A percentile compares a stretch with the other conserved stretches of the same genome.
Evolutionary conservation across 306 rosid species (phyloP).

Genomic region (Lupinus albus): DNA sequence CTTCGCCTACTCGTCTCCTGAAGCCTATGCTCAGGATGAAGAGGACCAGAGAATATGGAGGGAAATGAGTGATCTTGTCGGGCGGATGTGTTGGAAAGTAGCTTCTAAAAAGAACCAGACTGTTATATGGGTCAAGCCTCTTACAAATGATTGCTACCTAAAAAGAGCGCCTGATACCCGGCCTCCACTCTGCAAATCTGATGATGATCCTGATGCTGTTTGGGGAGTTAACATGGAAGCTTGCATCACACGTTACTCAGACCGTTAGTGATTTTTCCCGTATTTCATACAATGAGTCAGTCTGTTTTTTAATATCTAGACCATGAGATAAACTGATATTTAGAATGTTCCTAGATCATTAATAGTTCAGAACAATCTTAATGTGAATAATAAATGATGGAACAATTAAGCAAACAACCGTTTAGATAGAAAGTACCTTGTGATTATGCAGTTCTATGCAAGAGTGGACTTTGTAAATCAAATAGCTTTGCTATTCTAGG

Average conservation of each 20-base stretch:
- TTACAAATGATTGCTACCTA: slow-evolving; percentile 82
- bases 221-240: slow-evolving; percentile 86
- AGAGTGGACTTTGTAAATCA: slow-evolving; percentile 19
- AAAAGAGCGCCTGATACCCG: slow-evolving; percentile 65
- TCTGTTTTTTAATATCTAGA: slow-evolving; percentile 9
- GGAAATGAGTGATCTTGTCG: slow-evolving; percentile 80
- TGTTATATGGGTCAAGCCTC: slow-evolving; percentile 93
- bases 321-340: slow-evolving; percentile 11
- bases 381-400: slow-evolving; percentile 2
- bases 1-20: slow-evolving; percentile 92
- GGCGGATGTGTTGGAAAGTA: slow-evolving; percentile 83
- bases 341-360: slow-evolving; percentile 9
- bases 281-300: slow-evolving; percentile 28
- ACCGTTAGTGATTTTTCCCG: slow-evolving; percentile 58
- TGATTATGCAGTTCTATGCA: not conserved
- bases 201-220: slow-evolving; percentile 81
- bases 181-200: slow-evolving; percentile 83
- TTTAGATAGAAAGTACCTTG: not conserved
- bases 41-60: slow-evolving; percentile 86
- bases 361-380: slow-evolving; percentile 3
- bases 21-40: slow-evolving; percentile 98
- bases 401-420: not conserved
- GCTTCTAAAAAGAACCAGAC: slow-evolving; percentile 88
- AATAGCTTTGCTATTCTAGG: slow-evolving; percentile 23
- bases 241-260: slow-evolving; percentile 77